These are phyloP conservation scores for Colletotrichum siamense DNA, from an alignment of 2,329 filamentous ascomycete genomes.

Conservation along the genomic window DNA sequence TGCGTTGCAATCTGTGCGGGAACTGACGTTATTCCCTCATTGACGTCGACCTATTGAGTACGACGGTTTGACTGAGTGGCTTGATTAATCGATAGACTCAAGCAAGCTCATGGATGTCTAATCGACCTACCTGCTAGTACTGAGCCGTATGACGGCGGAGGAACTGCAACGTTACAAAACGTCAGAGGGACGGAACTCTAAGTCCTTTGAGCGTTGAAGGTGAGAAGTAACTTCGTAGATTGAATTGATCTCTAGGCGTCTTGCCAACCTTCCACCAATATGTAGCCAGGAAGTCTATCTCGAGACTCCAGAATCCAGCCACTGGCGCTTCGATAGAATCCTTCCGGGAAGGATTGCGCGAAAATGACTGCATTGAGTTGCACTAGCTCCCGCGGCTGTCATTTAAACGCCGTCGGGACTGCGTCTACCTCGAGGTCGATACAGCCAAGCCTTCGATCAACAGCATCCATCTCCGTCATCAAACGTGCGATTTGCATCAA, in stretches of 20 bases:
- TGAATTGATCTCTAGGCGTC: neutral
- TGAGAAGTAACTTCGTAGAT: neutral
- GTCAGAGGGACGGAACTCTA: neutral
- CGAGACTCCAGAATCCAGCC: too few species aligned
- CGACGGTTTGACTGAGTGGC: neutral
- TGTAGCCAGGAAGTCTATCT: too few species aligned
- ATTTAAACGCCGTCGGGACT: too few species aligned
- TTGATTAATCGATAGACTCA: neutral
- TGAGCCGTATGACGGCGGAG: neutral
- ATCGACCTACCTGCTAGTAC: neutral
- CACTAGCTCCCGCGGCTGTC: too few species aligned
- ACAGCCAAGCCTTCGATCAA: too few species aligned
- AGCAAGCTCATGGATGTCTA: neutral
- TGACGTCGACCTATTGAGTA: neutral
- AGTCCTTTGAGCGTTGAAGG: neutral
- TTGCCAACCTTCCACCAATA: neutral
- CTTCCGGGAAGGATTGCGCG: too few species aligned
- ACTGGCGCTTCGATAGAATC: too few species aligned
- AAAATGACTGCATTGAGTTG: too few species aligned
- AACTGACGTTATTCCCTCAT: neutral
- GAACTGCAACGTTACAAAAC: neutral
- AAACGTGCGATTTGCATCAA: too few species aligned
- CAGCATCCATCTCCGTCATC: too few species aligned
- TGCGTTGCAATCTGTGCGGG: neutral
- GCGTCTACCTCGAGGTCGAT: too few species aligned